Percentiles rank a stretch among this genome's conserved stretches.
Conservation (phyloP, 345 rosid genomes). For the Lenwebbia sp. region DNA sequence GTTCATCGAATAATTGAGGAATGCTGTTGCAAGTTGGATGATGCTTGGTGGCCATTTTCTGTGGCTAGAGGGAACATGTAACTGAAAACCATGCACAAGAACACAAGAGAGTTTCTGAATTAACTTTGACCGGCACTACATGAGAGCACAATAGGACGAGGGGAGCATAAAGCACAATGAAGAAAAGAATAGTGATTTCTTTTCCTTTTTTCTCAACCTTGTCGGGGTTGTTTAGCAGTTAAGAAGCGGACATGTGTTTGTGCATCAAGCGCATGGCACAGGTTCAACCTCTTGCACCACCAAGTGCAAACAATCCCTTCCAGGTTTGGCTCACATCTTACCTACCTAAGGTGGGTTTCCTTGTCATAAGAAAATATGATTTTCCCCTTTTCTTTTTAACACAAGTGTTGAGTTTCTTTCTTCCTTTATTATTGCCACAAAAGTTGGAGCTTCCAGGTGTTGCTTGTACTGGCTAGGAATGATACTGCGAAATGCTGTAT, state of each 20-base stretch:
- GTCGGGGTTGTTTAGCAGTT: not conserved
- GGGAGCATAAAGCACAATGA: not conserved
- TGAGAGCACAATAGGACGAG: not conserved
- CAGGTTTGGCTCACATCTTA: not conserved
- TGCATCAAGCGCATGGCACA: not conserved
- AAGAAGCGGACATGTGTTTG: not conserved
- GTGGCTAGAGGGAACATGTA: not conserved
- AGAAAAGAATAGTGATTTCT: not conserved
- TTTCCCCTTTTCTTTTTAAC: not conserved
- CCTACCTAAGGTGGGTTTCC: not conserved
- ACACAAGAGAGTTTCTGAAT: not conserved
- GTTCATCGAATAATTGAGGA: not conserved
- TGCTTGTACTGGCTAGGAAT: not conserved
- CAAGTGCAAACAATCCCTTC: not conserved
- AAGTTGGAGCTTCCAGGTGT: not conserved
- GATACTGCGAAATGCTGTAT: not conserved
- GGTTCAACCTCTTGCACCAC: not conserved
- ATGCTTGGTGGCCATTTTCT: not conserved
- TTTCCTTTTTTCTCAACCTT: not conserved
- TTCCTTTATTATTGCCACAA: not conserved
- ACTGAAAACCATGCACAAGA: not conserved
- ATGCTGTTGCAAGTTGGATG: not conserved
- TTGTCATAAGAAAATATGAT: not conserved
- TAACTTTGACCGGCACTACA: not conserved
- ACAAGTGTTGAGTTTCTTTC: not conserved